Percentiles rank a stretch among this genome's conserved stretches.
phyloP scores from a whole-genome alignment of 768 basidiomycete species.

The Termitomyces sp. region DNA sequence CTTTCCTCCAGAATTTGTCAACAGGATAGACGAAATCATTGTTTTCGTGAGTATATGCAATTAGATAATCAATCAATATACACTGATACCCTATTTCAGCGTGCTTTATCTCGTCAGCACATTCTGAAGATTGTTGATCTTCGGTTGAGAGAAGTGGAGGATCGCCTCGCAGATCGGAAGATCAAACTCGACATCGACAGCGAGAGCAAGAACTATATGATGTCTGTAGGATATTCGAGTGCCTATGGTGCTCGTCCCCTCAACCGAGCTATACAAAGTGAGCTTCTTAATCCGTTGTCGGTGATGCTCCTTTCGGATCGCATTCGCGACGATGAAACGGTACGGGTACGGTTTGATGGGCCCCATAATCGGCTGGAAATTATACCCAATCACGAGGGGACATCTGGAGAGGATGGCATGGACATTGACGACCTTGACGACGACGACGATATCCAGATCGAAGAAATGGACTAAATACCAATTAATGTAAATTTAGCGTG shows the following conservation, averaged over 20 bases:
- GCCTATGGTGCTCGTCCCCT: slow-evolving; percentile 90
- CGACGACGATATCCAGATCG: slow-evolving; percentile 57
- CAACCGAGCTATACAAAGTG: slow-evolving; percentile 86
- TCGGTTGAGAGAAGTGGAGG: slow-evolving; percentile 80
- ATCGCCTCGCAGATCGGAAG: slow-evolving; percentile 74
- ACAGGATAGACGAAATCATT: slow-evolving; percentile 83
- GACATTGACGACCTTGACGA: slow-evolving; percentile 54
- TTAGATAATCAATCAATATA: background rate
- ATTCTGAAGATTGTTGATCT: slow-evolving; percentile 86
- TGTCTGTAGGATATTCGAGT: slow-evolving; percentile 73
- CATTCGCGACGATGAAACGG: slow-evolving; percentile 76
- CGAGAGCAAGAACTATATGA: slow-evolving; percentile 72
- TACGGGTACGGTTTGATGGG: slow-evolving; percentile 73
- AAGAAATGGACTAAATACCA: slow-evolving; percentile 48
- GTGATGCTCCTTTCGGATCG: slow-evolving; percentile 79
- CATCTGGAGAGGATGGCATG: slow-evolving; percentile 45
- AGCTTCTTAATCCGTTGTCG: slow-evolving; percentile 88
- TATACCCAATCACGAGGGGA: slow-evolving; percentile 76
- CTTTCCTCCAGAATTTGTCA: slow-evolving; percentile 92
- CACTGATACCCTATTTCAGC: slow-evolving; percentile 41
- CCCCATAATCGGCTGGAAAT: slow-evolving; percentile 74
- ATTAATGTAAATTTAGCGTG: background rate
- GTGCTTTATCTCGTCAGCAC: slow-evolving; percentile 69
- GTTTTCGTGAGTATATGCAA: slow-evolving; percentile 52
- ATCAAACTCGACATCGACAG: slow-evolving; percentile 73